Percentiles rank a stretch among this genome's conserved stretches.
Evolutionary conservation across 371 early-diverging fungal species (phyloP).

Genomic region (Funneliformis caledonium): DNA sequence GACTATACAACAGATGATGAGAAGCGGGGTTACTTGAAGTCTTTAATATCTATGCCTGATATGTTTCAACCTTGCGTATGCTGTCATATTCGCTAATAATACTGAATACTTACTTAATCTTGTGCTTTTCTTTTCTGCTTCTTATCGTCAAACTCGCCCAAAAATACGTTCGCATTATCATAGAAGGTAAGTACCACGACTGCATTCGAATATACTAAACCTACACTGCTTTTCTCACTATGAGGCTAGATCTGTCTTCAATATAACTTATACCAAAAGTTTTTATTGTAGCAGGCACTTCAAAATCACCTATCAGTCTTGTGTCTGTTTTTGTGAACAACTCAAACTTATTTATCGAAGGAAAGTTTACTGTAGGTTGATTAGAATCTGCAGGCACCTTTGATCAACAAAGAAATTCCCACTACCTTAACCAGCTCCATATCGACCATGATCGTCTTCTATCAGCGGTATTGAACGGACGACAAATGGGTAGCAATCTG

Average conservation of each 20-base stretch:
- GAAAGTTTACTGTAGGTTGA: background rate
- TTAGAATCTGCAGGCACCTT: background rate
- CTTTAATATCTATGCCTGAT: background rate
- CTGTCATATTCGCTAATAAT: too few species aligned
- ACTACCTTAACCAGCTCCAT: constrained; percentile 3
- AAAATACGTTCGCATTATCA: too few species aligned
- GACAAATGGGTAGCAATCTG: background rate
- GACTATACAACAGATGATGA: background rate
- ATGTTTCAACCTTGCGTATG: background rate
- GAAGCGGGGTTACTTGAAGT: background rate
- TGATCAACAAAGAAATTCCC: background rate
- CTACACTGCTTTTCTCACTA: too few species aligned
- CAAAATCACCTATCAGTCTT: background rate
- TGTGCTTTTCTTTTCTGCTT: too few species aligned
- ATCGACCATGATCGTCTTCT: constrained; percentile 29
- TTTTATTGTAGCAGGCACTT: too few species aligned
- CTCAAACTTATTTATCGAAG: constrained; percentile 4
- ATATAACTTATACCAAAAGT: too few species aligned
- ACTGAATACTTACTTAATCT: too few species aligned
- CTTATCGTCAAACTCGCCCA: too few species aligned
- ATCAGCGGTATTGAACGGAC: background rate
- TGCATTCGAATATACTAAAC: too few species aligned
- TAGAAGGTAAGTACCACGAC: too few species aligned
- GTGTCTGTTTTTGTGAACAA: constrained; percentile 22
- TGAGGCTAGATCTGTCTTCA: too few species aligned